Evolutionary conservation across 2,329 filamentous ascomycete genomes (phyloP).

Genomic region (Colletotrichum tamarilloi): DNA sequence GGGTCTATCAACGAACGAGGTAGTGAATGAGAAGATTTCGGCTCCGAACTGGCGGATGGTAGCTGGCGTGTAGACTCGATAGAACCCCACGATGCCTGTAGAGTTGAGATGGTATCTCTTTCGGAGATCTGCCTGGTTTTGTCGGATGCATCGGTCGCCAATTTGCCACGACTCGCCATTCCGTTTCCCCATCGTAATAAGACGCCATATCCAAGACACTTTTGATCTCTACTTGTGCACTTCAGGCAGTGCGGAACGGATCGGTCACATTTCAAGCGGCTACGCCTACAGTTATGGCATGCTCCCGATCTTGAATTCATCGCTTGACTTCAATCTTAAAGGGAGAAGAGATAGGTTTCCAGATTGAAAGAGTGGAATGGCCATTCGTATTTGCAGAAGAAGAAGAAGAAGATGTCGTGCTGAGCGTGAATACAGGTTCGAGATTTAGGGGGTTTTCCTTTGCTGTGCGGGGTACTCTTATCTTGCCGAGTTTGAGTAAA

Average conservation of each 20-base stretch:
- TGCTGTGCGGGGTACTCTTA: no score
- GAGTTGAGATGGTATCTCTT: neutral
- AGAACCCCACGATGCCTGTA: neutral
- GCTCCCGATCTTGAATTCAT: neutral
- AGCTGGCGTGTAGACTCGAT: neutral
- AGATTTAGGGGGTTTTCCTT: no score
- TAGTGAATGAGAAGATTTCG: constrained; percentile 5
- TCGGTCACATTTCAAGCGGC: constrained; percentile 17
- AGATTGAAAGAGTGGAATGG: neutral
- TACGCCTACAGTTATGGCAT: constrained; percentile 12
- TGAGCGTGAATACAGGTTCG: no score
- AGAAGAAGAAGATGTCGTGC: neutral
- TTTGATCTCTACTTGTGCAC: constrained; percentile 6
- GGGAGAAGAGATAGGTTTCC: neutral
- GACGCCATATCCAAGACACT: constrained; percentile 8
- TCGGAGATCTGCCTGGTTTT: neutral
- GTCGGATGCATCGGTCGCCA: neutral
- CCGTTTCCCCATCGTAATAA: neutral
- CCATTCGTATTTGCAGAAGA: neutral
- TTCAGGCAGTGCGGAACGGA: constrained; percentile 12
- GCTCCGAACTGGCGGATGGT: neutral
- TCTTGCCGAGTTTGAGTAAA: no score
- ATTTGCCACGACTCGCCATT: constrained; percentile 1
- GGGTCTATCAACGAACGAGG: constrained; percentile 4
- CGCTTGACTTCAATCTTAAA: neutral